A percentile compares a stretch with the other conserved stretches of the same genome.
phyloP scores from a whole-genome alignment of 768 basidiomycete genomes.

The Tulasnella sp. region DNA sequence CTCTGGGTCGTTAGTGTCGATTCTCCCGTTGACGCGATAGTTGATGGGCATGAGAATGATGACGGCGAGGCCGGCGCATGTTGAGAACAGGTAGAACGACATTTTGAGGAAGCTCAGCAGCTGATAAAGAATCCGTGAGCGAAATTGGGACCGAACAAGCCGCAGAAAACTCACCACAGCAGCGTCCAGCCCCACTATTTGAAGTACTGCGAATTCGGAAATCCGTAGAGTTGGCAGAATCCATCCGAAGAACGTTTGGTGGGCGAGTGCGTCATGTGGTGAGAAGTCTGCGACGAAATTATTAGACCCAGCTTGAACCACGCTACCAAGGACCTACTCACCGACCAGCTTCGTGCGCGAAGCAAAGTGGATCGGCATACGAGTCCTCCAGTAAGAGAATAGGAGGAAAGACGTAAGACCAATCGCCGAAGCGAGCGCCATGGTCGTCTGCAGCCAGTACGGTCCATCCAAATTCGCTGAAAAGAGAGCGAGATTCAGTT shows the following conservation, averaged over 20 bases:
- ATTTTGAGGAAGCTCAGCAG: constrained; percentile 94
- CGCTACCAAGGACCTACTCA: constrained; percentile 37
- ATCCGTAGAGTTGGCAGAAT: constrained; percentile 86
- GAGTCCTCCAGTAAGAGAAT: constrained; percentile 83
- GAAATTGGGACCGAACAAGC: neutral
- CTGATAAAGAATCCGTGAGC: constrained; percentile 42
- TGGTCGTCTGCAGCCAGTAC: constrained; percentile 88
- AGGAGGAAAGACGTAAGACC: constrained; percentile 77
- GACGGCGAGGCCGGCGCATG: constrained; percentile 77
- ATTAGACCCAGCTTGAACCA: neutral
- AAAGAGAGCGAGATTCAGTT: neutral
- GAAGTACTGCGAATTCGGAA: constrained; percentile 88
- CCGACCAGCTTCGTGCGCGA: constrained; percentile 94
- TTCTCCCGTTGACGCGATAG: constrained; percentile 62
- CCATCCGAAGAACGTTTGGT: constrained; percentile 91
- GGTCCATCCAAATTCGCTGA: constrained; percentile 85
- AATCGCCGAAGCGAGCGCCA: constrained; percentile 69
- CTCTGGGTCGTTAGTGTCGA: constrained; percentile 50
- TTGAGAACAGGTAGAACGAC: constrained; percentile 85
- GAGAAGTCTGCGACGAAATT: constrained; percentile 64
- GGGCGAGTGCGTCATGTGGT: constrained; percentile 86
- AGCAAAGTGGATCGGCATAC: constrained; percentile 87
- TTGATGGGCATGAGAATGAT: constrained; percentile 93
- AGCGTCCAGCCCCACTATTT: constrained; percentile 95
- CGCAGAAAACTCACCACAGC: constrained; percentile 69